These are phyloP conservation scores for Fusarium irregulare DNA, from an alignment of 2,329 filamentous ascomycete species.

Conservation along the genomic window DNA sequence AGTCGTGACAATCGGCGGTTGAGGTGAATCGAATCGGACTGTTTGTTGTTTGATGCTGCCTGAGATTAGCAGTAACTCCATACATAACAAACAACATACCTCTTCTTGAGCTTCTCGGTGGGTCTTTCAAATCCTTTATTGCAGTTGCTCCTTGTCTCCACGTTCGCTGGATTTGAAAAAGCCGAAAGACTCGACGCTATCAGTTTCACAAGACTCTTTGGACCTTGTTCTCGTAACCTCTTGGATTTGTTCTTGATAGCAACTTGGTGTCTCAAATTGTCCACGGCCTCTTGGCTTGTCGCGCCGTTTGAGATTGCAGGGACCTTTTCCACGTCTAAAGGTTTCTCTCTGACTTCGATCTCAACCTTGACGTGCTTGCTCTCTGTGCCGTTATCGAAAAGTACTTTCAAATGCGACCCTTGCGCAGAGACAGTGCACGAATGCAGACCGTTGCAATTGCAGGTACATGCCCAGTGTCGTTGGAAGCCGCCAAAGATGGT, in stretches of 20 bases:
- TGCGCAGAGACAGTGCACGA: not conserved
- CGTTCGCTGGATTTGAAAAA: not conserved
- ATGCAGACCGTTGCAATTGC: not conserved
- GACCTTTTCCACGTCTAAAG: rapidly evolving
- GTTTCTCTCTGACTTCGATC: rapidly evolving
- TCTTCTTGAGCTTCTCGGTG: rapidly evolving
- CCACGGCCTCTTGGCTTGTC: not conserved
- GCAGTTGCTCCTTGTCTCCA: not conserved
- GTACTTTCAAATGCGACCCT: not conserved
- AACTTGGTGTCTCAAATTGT: rapidly evolving
- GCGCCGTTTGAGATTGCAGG: rapidly evolving
- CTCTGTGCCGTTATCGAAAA: not conserved
- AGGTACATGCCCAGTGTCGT: not conserved
- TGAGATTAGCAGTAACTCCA: not conserved
- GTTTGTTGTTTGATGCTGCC: not conserved
- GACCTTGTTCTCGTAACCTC: not conserved
- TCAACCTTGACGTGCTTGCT: not conserved
- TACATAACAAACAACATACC: too few species aligned
- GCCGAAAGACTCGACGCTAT: not conserved
- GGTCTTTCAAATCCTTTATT: not conserved
- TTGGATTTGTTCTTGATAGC: not conserved
- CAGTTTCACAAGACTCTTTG: not conserved
- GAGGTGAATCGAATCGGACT: not conserved
- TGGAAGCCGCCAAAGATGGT: not conserved
- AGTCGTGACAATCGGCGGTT: rapidly evolving